phyloP scores from a whole-genome alignment of 192 early-diverging fungal species.

The Coemansia guatemalensis region DNA sequence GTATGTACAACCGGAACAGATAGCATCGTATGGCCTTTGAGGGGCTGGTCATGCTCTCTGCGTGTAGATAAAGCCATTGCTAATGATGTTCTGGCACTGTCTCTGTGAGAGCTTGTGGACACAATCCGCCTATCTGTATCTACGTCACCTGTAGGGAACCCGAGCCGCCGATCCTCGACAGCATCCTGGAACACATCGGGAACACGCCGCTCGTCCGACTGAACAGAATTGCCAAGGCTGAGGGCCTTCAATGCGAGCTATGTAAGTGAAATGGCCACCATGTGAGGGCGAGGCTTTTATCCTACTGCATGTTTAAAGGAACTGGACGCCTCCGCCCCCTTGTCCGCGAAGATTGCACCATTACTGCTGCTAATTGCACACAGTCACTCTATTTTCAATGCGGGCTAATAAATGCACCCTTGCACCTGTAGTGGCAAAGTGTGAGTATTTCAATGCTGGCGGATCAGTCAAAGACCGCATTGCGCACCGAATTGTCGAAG shows the following conservation, averaged over 20 bases:
- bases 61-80: neutral
- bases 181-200: slow-evolving; percentile 93
- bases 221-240: slow-evolving; percentile 80
- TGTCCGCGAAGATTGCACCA: slow-evolving; percentile 3
- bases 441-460: slow-evolving; percentile 98
- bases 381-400: neutral
- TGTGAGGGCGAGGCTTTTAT: neutral
- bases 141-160: slow-evolving; percentile 48
- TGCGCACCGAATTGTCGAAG: slow-evolving; percentile 94
- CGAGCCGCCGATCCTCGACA: slow-evolving; percentile 80
- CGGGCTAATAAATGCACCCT: neutral
- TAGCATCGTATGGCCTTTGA: neutral
- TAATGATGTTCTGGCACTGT: neutral
- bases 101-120: neutral
- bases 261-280: slow-evolving; percentile 23
- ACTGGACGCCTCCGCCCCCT: neutral
- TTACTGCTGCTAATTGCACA: slow-evolving; percentile 1
- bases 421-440: slow-evolving; percentile 72
- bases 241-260: slow-evolving; percentile 94
- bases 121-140: neutral
- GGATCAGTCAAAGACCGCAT: slow-evolving; percentile 99
- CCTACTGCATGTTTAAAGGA: neutral
- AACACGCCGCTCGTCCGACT: slow-evolving; percentile 94
- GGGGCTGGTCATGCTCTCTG: neutral
- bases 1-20: slow-evolving; percentile 22